Conservation (phyloP, 2,329 filamentous ascomycete species). For the Zymoseptoria crescenta region DNA sequence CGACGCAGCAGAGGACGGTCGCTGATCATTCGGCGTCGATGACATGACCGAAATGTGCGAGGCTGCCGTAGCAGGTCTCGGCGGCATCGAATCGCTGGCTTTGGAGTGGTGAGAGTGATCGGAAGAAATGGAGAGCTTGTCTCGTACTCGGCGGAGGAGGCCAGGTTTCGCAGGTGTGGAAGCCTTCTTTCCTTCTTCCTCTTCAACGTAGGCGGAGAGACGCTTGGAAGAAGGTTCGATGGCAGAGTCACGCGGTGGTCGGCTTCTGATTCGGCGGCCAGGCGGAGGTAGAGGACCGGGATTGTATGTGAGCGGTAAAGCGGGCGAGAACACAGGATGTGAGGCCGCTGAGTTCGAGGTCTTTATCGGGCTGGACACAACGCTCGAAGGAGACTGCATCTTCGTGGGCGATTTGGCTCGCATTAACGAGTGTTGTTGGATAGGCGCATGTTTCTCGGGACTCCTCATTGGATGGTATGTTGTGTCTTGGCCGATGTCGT, state of each 20-base stretch:
- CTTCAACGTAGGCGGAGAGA: neutral
- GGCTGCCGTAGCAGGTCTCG: neutral
- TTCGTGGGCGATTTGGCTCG: slow-evolving; percentile 19
- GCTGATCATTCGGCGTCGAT: neutral
- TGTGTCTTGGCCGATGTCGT: slow-evolving; percentile 7
- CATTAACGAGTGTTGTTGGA: slow-evolving; percentile 17
- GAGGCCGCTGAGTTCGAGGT: neutral
- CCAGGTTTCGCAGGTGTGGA: neutral
- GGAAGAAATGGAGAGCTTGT: neutral
- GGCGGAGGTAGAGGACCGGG: neutral
- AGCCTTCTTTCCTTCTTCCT: neutral
- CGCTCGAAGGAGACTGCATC: slow-evolving; percentile 1
- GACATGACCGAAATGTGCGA: neutral
- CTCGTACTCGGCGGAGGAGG: neutral
- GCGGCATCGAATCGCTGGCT: neutral
- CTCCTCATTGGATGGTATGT: slow-evolving; percentile 17
- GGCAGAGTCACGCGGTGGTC: neutral
- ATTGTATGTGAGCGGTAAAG: neutral
- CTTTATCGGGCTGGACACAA: neutral
- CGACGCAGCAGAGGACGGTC: neutral
- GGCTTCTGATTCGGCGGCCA: neutral
- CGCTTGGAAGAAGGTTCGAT: neutral
- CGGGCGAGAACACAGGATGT: neutral
- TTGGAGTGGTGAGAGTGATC: neutral
- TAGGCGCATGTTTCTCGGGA: slow-evolving; percentile 12